Evolutionary conservation across 768 basidiomycete genomes (phyloP).

Genomic region (Suillus cothurnatus): DNA sequence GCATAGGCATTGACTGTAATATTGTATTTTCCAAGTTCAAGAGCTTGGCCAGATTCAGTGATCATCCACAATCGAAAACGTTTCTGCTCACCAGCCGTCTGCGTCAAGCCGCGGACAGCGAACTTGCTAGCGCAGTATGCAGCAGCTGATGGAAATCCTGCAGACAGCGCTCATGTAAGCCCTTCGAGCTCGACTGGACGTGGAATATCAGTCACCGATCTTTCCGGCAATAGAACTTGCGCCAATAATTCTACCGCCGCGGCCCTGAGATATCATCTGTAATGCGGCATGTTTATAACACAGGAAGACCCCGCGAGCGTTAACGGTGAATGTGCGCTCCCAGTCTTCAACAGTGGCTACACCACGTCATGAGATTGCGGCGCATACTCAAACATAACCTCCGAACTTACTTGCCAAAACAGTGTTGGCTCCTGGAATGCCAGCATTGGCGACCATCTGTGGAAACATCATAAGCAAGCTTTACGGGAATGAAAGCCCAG

Average conservation of each 20-base stretch:
- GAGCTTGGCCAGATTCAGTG: conserved; percentile 25
- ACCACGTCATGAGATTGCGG: neutral
- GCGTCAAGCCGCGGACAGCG: conserved; percentile 26
- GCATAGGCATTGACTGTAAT: conserved; percentile 48
- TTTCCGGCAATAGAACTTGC: conserved; percentile 7
- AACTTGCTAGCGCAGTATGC: conserved; percentile 22
- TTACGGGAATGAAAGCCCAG: neutral
- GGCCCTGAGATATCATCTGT: conserved; percentile 19
- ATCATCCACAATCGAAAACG: conserved; percentile 10
- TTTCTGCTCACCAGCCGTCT: conserved; percentile 21
- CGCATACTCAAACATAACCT: neutral
- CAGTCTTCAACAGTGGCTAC: conserved; percentile 25
- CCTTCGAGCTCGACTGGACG: neutral
- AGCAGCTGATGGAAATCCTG: conserved; percentile 12
- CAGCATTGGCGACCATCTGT: conserved; percentile 26
- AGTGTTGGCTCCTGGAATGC: conserved; percentile 11
- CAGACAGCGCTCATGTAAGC: neutral
- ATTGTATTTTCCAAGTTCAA: conserved; percentile 37
- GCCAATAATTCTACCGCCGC: conserved; percentile 12
- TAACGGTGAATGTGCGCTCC: conserved; percentile 30
- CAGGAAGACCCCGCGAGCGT: conserved; percentile 34
- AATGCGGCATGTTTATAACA: conserved; percentile 23
- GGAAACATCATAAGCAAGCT: neutral
- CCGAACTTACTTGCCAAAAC: neutral
- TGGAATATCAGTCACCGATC: conserved; percentile 1